A percentile compares a stretch with the other conserved stretches of the same genome.
Evolutionary conservation across 352 stramenopile species (phyloP).

Genomic region (Blastocystis sp.): DNA sequence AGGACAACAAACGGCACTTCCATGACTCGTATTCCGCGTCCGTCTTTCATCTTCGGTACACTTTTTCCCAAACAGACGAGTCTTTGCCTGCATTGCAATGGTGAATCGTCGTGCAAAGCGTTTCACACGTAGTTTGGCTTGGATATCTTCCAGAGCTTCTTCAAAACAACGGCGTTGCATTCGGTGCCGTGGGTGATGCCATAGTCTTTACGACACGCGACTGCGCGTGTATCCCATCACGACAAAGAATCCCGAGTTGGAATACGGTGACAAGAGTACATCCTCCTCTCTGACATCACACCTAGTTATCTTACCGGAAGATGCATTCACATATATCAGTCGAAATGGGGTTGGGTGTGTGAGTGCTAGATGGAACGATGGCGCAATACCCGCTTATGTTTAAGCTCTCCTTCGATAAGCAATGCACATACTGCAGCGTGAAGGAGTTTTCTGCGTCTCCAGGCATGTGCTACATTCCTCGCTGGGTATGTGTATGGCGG

Average conservation of each 20-base stretch:
- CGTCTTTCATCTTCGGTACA: neutral
- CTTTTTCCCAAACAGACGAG: neutral
- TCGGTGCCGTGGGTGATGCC: neutral
- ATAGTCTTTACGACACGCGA: constrained; percentile 14
- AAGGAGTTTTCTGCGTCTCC: constrained; percentile 30
- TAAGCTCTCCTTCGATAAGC: neutral
- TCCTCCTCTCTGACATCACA: neutral
- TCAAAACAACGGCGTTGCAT: neutral
- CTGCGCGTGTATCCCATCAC: constrained; percentile 35
- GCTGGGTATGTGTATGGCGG: neutral
- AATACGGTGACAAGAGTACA: constrained; percentile 62
- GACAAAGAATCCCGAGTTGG: constrained; percentile 19
- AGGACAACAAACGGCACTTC: too few species aligned
- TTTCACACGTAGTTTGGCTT: constrained; percentile 27
- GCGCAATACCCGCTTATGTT: constrained; percentile 50
- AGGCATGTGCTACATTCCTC: constrained; percentile 32
- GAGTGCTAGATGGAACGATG: constrained; percentile 45
- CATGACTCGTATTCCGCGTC: too few species aligned
- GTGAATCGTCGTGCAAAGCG: neutral
- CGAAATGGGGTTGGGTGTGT: neutral
- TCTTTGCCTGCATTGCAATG: neutral
- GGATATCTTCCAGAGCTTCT: constrained; percentile 52
- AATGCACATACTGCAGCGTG: constrained; percentile 46
- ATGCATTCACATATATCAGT: constrained; percentile 45
- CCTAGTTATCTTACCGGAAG: constrained; percentile 41